A percentile compares a stretch with the other conserved stretches of the same genome.
These are phyloP conservation scores for Ciborinia camelliae DNA, from an alignment of 2,329 filamentous ascomycete genomes.

Conservation along the genomic window DNA sequence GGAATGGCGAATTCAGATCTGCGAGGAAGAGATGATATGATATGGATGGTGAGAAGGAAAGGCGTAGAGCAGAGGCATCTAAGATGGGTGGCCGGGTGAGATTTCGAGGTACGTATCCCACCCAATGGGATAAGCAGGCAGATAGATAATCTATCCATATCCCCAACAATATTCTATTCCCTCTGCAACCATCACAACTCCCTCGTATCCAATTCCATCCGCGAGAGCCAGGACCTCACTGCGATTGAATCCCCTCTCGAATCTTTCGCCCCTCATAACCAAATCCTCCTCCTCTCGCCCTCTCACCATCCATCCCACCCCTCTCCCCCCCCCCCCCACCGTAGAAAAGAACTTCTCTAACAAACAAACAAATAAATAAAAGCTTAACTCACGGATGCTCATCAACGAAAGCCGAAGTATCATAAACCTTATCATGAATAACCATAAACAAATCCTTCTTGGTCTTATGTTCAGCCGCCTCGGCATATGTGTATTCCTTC, in stretches of 20 bases:
- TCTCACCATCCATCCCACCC: not conserved
- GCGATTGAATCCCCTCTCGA: too few species aligned
- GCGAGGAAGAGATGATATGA: not conserved
- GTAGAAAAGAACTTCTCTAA: not conserved
- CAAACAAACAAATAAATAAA: conserved; percentile 17
- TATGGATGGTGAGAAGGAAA: not conserved
- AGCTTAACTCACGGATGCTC: conserved; percentile 90
- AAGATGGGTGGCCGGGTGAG: too few species aligned
- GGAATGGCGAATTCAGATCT: not conserved
- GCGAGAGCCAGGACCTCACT: too few species aligned
- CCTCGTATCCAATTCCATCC: not conserved
- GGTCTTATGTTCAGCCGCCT: conserved; percentile 80
- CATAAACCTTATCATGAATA: conserved; percentile 96
- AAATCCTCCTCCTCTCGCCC: not conserved
- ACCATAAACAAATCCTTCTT: conserved; percentile 94
- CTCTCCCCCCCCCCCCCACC: not conserved
- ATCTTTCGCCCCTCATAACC: too few species aligned
- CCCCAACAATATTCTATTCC: not conserved
- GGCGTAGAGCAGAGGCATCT: not conserved
- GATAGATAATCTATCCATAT: not conserved
- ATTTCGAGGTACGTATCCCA: not conserved
- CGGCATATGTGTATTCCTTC: conserved; percentile 68
- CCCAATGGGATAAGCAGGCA: not conserved
- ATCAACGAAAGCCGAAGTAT: conserved; percentile 83
- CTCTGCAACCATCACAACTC: not conserved